phyloP scores from a whole-genome alignment of 2,329 filamentous ascomycete species.

The Penicillium sp. region DNA sequence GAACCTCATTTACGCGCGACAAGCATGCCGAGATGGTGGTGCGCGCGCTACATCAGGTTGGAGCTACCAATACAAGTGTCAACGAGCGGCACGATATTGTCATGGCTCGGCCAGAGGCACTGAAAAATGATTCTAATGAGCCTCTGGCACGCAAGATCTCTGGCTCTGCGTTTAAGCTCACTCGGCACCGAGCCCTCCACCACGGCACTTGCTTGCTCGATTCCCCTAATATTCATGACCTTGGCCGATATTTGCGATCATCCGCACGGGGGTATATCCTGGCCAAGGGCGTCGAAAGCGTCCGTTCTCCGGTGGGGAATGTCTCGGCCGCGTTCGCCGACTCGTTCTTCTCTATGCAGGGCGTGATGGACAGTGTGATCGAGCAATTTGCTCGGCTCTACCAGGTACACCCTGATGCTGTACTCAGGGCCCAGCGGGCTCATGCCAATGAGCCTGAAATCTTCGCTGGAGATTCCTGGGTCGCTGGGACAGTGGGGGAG shows the following conservation, averaged over 20 bases:
- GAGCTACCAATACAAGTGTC: constrained; percentile 62
- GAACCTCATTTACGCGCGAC: constrained; percentile 73
- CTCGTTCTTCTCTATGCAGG: constrained; percentile 52
- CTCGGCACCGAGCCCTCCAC: constrained; percentile 74
- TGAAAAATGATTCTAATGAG: constrained; percentile 24
- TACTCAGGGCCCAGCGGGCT: constrained; percentile 34
- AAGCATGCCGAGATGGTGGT: constrained; percentile 92
- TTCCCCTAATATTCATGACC: constrained; percentile 69
- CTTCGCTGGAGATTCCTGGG: constrained; percentile 35
- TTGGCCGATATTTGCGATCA: constrained; percentile 72
- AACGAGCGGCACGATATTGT: constrained; percentile 95
- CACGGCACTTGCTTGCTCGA: constrained; percentile 86
- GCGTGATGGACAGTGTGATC: constrained; percentile 55
- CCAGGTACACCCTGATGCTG: constrained; percentile 40
- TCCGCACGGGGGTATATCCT: constrained; percentile 74
- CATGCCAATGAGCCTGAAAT: constrained; percentile 35
- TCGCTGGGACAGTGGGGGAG: constrained; percentile 53
- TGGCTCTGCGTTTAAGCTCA: constrained; percentile 93
- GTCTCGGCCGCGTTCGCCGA: constrained; percentile 57
- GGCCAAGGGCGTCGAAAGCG: constrained; percentile 85
- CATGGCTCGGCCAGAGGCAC: constrained; percentile 51
- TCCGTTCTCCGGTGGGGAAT: constrained; percentile 80
- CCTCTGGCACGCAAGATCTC: constrained; percentile 71
- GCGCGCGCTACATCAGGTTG: constrained; percentile 62
- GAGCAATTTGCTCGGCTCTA: constrained; percentile 70